Conservation (phyloP, 2,329 filamentous ascomycete species). For the Fusarium sp. region DNA sequence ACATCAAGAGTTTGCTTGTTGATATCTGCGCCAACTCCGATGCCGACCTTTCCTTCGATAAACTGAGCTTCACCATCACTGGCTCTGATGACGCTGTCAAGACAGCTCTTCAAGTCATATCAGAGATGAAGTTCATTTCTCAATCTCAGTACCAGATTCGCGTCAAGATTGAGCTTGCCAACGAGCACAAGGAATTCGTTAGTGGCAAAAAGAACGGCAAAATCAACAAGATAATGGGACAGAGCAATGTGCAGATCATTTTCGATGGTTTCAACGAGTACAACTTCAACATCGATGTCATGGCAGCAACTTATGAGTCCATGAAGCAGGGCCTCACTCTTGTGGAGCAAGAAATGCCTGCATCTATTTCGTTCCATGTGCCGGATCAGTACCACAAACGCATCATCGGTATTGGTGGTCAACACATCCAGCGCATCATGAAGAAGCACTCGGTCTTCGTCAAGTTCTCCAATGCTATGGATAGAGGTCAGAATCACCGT, state of each 20-base stretch:
- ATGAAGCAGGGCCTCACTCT: constrained; percentile 91
- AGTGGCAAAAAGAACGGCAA: constrained; percentile 99
- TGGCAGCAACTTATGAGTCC: constrained; percentile 88
- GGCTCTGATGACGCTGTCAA: constrained; percentile 97
- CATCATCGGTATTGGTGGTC: constrained; percentile 97
- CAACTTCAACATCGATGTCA: constrained; percentile 99
- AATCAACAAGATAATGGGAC: constrained; percentile 99
- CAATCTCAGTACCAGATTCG: constrained; percentile 91
- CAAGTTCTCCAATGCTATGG: constrained; percentile 99
- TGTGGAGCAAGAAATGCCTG: constrained; percentile 98
- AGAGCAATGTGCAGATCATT: constrained; percentile 98
- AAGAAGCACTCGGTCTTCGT: constrained; percentile 99
- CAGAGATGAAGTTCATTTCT: constrained; percentile 87
- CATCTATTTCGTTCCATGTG: constrained; percentile 98
- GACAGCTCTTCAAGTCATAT: constrained; percentile 91
- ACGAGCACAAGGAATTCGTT: constrained; percentile 99
- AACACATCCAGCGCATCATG: constrained; percentile 99
- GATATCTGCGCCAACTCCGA: constrained; percentile 97
- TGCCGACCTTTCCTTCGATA: constrained; percentile 93
- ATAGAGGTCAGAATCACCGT: constrained; percentile 68
- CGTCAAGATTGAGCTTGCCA: constrained; percentile 98
- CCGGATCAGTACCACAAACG: constrained; percentile 99
- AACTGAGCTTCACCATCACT: constrained; percentile 90
- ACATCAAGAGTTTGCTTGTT: constrained; percentile 88
- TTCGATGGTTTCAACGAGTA: constrained; percentile 99